Conservation (phyloP, 805 yeast species). For the Hanseniaspora opuntiae region DNA sequence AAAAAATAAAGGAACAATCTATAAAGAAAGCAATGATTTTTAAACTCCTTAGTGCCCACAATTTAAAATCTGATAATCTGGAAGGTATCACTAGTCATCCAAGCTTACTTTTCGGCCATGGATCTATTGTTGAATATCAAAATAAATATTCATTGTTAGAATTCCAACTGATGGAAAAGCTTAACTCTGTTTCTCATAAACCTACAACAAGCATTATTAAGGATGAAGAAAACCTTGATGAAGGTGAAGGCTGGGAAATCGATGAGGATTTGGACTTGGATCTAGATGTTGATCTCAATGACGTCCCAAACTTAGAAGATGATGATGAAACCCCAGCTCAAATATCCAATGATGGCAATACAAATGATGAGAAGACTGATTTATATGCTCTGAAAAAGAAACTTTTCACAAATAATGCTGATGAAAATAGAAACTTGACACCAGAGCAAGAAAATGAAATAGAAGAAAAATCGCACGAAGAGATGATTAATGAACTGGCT, state of each 20-base stretch:
- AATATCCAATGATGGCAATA: neutral
- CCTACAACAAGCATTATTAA: neutral
- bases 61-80: neutral
- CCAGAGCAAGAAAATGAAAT: conserved; percentile 5
- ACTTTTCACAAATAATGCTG: neutral
- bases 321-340: neutral
- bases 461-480: conserved; percentile 21
- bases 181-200: neutral
- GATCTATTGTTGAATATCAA: conserved; percentile 5
- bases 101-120: neutral
- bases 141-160: neutral
- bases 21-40: neutral
- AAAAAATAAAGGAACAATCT: conserved; percentile 1
- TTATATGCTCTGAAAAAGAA: conserved; percentile 1
- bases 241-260: neutral
- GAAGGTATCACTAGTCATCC: neutral
- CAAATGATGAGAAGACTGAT: neutral
- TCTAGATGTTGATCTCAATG: neutral
- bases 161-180: neutral
- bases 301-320: neutral
- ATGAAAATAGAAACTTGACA: neutral
- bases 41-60: neutral
- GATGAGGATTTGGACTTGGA: conserved; percentile 1
- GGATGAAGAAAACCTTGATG: neutral
- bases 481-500: conserved; percentile 28